These are phyloP conservation scores for Clitopilus hobsonii DNA, from an alignment of 768 basidiomycete species.

Conservation along the genomic window DNA sequence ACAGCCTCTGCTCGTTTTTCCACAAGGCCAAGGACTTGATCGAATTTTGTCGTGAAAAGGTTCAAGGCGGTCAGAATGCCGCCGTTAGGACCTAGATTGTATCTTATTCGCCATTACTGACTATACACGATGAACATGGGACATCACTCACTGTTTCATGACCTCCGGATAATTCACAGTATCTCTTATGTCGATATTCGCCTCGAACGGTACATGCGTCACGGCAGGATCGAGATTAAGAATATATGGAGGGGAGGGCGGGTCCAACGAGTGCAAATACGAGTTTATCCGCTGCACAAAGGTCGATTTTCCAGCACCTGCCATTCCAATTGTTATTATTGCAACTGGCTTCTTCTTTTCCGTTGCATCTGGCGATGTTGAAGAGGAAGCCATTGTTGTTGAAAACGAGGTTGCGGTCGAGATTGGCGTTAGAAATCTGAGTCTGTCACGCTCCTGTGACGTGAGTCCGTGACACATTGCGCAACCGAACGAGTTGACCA, in stretches of 20 bases:
- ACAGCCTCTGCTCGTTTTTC: conserved; percentile 88
- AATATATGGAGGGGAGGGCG: conserved; percentile 80
- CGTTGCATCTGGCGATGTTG: conserved; percentile 8
- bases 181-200: conserved; percentile 97
- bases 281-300: conserved; percentile 95
- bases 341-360: conserved; percentile 63
- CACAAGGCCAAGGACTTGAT: conserved; percentile 88
- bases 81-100: conserved; percentile 97
- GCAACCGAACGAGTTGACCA: too few species aligned
- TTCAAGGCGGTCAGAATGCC: conserved; percentile 97
- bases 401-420: neutral
- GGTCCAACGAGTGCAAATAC: conserved; percentile 69
- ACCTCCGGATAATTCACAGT: conserved; percentile 97
- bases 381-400: conserved; percentile 12
- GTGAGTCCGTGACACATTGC: conserved; percentile 1
- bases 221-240: conserved; percentile 98
- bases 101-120: conserved; percentile 46
- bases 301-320: conserved; percentile 95
- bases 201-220: conserved; percentile 83
- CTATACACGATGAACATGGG: conserved; percentile 16
- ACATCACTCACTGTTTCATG: conserved; percentile 91
- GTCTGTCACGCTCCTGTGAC: neutral
- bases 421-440: neutral
- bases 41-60: conserved; percentile 97
- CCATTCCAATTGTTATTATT: conserved; percentile 94